Percentiles rank a stretch among this genome's conserved stretches.
These are phyloP conservation scores for Cladosporium sp. DNA, from an alignment of 2,329 filamentous ascomycete genomes.

Conservation along the genomic window DNA sequence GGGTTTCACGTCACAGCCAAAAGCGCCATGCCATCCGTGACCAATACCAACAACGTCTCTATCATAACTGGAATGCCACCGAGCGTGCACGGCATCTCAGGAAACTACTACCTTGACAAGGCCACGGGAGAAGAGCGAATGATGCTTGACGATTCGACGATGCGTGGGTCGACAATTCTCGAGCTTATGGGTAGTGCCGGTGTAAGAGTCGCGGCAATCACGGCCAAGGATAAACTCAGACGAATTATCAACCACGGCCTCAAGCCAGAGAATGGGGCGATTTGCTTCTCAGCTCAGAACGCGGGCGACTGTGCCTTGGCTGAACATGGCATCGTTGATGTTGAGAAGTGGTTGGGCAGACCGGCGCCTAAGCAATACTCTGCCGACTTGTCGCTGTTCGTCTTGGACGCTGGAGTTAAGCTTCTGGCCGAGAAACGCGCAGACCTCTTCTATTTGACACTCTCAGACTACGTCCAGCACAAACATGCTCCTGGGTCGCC, in stretches of 20 bases:
- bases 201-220: slow-evolving; percentile 41
- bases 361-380: slow-evolving; percentile 40
- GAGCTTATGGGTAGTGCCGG: slow-evolving; percentile 37
- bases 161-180: slow-evolving; percentile 41
- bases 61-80: slow-evolving; percentile 43
- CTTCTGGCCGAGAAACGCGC: slow-evolving; percentile 37
- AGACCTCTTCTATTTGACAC: slow-evolving; percentile 42
- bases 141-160: slow-evolving; percentile 39
- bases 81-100: slow-evolving; percentile 39
- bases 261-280: slow-evolving; percentile 21
- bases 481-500: slow-evolving; percentile 37
- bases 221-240: slow-evolving; percentile 45
- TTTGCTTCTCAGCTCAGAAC: slow-evolving; percentile 39
- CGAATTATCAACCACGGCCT: slow-evolving; percentile 38
- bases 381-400: slow-evolving; percentile 41
- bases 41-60: slow-evolving; percentile 44
- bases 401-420: slow-evolving; percentile 42
- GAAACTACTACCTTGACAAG: slow-evolving; percentile 43
- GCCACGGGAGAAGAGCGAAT: slow-evolving; percentile 38
- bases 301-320: slow-evolving; percentile 29
- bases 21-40: slow-evolving; percentile 42
- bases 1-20: slow-evolving; percentile 40
- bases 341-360: slow-evolving; percentile 37
- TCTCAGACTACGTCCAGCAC: slow-evolving; percentile 46
- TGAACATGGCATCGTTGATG: slow-evolving; percentile 34